A percentile compares a stretch with the other conserved stretches of the same genome.
phyloP scores from a whole-genome alignment of 1,284 basidiomycete species.

The Malassezia caprae region DNA sequence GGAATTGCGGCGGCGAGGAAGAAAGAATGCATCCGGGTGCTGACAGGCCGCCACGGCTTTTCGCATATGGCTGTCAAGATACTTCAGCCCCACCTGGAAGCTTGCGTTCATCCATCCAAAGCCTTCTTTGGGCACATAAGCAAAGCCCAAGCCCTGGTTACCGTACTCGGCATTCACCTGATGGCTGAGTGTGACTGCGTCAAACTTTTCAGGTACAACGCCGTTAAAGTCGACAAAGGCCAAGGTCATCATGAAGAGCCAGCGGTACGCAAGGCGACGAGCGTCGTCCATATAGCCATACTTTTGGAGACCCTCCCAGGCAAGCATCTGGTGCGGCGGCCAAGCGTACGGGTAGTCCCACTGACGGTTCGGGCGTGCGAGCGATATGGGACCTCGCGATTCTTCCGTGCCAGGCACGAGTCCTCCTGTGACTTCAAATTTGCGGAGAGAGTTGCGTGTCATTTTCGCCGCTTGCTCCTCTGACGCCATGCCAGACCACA shows the following conservation, averaged over 20 bases:
- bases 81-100: constrained; percentile 77
- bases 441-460: constrained; percentile 73
- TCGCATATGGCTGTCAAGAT: constrained; percentile 83
- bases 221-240: constrained; percentile 72
- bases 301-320: constrained; percentile 90
- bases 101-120: constrained; percentile 67
- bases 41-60: constrained; percentile 86
- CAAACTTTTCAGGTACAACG: constrained; percentile 95
- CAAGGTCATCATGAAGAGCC: constrained; percentile 70
- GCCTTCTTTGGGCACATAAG: constrained; percentile 74
- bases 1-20: background rate
- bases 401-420: constrained; percentile 92
- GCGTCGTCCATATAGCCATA: constrained; percentile 92
- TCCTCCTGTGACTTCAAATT: constrained; percentile 94
- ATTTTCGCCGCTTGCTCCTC: constrained; percentile 87
- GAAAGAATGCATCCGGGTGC: constrained; percentile 77
- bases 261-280: constrained; percentile 83
- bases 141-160: constrained; percentile 94
- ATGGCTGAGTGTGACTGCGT: constrained; percentile 86
- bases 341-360: constrained; percentile 63
- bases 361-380: constrained; percentile 94
- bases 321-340: constrained; percentile 67
- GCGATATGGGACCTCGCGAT: constrained; percentile 83
- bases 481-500: constrained; percentile 94
- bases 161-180: constrained; percentile 96